Evolutionary conservation across 805 yeast species (phyloP).

Genomic region (Starmerella gropengiesseri): DNA sequence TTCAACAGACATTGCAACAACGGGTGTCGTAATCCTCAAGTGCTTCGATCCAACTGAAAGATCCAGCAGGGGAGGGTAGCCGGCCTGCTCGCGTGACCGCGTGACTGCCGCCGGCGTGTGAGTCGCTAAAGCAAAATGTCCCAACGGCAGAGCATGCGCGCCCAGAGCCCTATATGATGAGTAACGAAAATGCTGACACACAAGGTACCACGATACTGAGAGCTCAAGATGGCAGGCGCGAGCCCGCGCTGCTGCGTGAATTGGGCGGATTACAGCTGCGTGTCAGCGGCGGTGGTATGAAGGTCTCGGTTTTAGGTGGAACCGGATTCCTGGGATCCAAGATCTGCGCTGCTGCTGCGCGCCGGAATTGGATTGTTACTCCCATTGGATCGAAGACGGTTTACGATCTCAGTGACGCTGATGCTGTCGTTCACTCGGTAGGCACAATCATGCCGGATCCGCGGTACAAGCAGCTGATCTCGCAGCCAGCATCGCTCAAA

Average conservation of each 20-base stretch:
- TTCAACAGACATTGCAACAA: constrained; percentile 3
- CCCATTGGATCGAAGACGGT: constrained; percentile 39
- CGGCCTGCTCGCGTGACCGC: constrained; percentile 2
- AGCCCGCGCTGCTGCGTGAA: no score
- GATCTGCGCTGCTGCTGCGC: constrained; percentile 28
- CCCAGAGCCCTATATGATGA: not conserved
- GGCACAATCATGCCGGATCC: constrained; percentile 63
- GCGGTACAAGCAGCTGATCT: constrained; percentile 48
- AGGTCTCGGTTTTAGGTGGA: constrained; percentile 39
- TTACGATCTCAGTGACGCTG: constrained; percentile 41
- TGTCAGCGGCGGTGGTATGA: no score
- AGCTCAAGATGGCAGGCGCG: no score
- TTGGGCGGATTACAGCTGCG: no score
- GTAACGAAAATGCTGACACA: no score
- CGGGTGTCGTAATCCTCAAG: constrained; percentile 3
- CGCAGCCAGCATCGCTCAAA: constrained; percentile 12
- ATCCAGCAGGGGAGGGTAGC: not conserved
- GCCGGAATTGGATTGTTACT: constrained; percentile 37
- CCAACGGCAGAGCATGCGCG: no score
- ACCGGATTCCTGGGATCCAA: constrained; percentile 54
- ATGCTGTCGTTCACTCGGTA: constrained; percentile 70
- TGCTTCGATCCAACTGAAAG: constrained; percentile 1
- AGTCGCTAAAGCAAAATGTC: no score
- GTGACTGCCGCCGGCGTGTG: constrained; percentile 1
- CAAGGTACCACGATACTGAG: no score